Evolutionary conservation across 78 protist genomes (phyloP), one percentile per base, ranked within the genome.

Genomic region (Neovahlkampfia damariscottae): DNA sequence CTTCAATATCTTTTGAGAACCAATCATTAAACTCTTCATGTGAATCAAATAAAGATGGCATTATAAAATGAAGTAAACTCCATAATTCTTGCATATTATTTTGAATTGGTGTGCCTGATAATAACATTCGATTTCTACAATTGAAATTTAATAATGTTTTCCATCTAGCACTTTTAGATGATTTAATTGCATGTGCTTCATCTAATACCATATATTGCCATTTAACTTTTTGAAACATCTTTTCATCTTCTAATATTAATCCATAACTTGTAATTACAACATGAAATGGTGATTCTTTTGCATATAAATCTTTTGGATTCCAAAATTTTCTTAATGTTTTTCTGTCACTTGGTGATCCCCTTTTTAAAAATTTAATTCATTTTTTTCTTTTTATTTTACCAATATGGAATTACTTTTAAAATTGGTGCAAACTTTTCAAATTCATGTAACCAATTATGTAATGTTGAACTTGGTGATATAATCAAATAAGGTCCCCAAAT

Each of bases 171-270:
- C 76, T 66, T 30, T 35, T 8, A 36, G 78, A 19, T 41, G 70
- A 72, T 82, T 94, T 94, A 72, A 96, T 82, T 2, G 95, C 90
- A 29, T 74, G 99, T 5, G 99, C 99, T 73, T 96, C 99, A 85
- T 96, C 99, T 35, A 96, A 82, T 27, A 96, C 80, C 90, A 91
- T 87, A 72, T 86, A 87, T 76, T 92, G 90, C 91, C 93, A 90
- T 8, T 28, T 1, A n/a, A 83, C 32, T 27, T 88, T 67, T 27
- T 68, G 39, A 37, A 95, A 78, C 62, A 84, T 86, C 59, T 88
- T 85, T 66, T 80, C 92, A 35, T 92, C 94, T 28, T 29, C 10
- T 2, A 90, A 82, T 0, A 88, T 89, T 0, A 88, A 68, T 40
- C 78, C 67, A 71, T 90, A 88, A 0, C 76, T 50, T 1, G 92